Evolutionary conservation across 805 yeast genomes (phyloP), one percentile per base, ranked within the genome.

Genomic region (Sugiyamaella chiloensis): DNA sequence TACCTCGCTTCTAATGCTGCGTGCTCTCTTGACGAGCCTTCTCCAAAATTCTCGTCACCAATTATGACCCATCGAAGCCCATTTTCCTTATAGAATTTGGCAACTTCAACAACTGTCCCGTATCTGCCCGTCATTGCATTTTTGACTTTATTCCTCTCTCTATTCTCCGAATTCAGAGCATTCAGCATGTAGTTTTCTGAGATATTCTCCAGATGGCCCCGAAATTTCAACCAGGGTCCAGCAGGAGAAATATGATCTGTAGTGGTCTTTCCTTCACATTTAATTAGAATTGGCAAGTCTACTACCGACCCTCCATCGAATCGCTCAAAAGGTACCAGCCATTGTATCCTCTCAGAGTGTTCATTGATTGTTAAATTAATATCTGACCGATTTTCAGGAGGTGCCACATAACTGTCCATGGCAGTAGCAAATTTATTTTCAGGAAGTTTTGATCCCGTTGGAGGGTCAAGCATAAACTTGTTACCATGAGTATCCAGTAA

Each of bases 211-310:
- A 91, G 80, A 78, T 91, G 98, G 75, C 98, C 98, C 80, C 97
- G 87, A 90, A 91, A 91, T 78, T 91, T 91, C 81, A 91, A 86
- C 98, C 98, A 91, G 68, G 98, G 97, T 75, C 98, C 98, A 67
- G 98, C 98, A 95, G 89, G 90, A 65, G 98, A 91, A 65, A 91
- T 91, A 76, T 91, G 98, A 78, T 91, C 99, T 62, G 99, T 91
- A 64, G 99, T 91, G 71, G 97, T 90, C 81, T 91, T 91, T 76
- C 97, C 98, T 56, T 83, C 76, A 60, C 96, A 87, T 78, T 91
- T 91, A 73, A 91, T 87, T 74, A 91, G 83, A 63, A 91, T 91
- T 73, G 96, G 96, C 79, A 91, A 74, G 67, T 78, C 76, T 57
- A 70, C 67, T 63, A 93, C 88, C 68, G 91, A 97, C 79, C 87